Evolutionary conservation across 345 rosid genomes (phyloP), one percentile per base, ranked within the genome.

Genomic region (Kernera saxatilis): DNA sequence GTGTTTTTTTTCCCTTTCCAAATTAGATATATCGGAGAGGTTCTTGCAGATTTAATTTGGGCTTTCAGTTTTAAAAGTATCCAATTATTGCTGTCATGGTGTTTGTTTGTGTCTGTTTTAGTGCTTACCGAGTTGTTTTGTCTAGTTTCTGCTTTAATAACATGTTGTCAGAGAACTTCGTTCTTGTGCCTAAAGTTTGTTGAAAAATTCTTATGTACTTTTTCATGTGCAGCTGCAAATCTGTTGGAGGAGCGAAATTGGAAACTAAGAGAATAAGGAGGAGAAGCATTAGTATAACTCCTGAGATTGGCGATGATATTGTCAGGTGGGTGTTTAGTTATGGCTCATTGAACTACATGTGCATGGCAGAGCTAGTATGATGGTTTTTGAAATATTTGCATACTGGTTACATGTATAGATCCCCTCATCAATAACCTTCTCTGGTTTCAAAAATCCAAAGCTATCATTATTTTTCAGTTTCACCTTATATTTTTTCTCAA

Each of bases 211-310:
- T 65, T 25, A 61, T 57, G 39, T 52, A 69, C 59, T 45, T 43
- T 52, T 68, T 19, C 59, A 36, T 37, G 70, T 65, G 45, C 75
- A 80, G 83, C 83, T 77, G 70, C 82, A 88, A 88, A 79, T 92
- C 97, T 73, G 98, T 82, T 72, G 98, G 94, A 59, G 82, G 93
- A 60, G 81, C 92, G 26, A 86, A 84, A 67, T 67, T 84, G 74
- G 98, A 90, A 74, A 79, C 91, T 73, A 89, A 88, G 75, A 89
- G 97, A 77, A 59, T 89, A 72, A 86, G 99, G 80, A 88, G 99
- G 83, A 84, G 99, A 83, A 92, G 99, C 86, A 85, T 88, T 57
- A 94, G 99, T 81, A 89, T 94, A 78, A 92, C 99, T 63, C 98
- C 98, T 3, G 96, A 92, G 84, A 92, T 94, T 78, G 93, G 99